phyloP scores from a whole-genome alignment of 2,329 filamentous ascomycete genomes.

The Alternaria ventricosa region DNA sequence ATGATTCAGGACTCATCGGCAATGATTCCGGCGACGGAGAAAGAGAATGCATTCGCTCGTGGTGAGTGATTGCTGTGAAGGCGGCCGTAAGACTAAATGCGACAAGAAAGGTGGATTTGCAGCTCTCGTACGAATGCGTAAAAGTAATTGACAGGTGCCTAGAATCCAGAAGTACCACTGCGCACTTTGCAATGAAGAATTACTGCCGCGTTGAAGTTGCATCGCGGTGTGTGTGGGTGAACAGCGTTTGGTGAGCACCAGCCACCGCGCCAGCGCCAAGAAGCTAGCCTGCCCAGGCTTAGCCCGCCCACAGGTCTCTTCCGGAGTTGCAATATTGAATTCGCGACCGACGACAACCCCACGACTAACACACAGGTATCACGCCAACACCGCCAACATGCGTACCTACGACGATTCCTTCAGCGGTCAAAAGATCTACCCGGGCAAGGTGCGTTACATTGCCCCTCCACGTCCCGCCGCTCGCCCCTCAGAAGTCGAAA shows the following conservation, averaged over 20 bases:
- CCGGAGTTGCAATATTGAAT: constrained; percentile 32
- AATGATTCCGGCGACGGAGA: background rate
- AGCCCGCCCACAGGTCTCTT: constrained; percentile 29
- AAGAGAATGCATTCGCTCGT: background rate
- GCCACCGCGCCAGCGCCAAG: constrained; percentile 21
- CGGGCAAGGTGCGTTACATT: constrained; percentile 70
- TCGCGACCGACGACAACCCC: constrained; percentile 42
- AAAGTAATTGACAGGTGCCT: background rate
- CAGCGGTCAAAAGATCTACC: constrained; percentile 80
- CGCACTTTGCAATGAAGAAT: background rate
- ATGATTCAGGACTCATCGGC: background rate
- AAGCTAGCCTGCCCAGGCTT: constrained; percentile 8
- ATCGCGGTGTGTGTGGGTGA: background rate
- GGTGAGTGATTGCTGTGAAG: background rate
- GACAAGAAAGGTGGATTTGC: background rate
- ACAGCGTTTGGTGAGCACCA: background rate
- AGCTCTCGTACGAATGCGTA: background rate
- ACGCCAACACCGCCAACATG: constrained; percentile 65
- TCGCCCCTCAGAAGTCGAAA: constrained; percentile 31
- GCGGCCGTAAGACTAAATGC: background rate
- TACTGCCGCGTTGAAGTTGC: background rate
- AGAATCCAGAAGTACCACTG: background rate
- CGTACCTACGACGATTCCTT: constrained; percentile 81
- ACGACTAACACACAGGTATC: constrained; percentile 49
- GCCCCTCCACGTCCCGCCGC: constrained; percentile 12